phyloP scores from a whole-genome alignment of 352 stramenopile genomes.

The Plasmopara muralis region DNA sequence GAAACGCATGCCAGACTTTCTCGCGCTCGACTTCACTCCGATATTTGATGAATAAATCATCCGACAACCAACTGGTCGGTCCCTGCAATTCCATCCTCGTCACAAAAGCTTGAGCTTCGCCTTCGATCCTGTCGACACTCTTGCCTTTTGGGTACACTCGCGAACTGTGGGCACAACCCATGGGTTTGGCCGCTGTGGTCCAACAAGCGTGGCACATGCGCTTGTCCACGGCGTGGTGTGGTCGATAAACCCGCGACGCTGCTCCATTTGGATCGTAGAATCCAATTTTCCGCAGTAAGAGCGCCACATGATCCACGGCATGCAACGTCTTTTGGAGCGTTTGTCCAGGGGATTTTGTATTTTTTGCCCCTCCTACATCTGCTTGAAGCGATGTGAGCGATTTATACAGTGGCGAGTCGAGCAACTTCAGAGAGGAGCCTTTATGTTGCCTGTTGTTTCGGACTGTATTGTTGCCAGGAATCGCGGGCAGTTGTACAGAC shows the following conservation, averaged over 20 bases:
- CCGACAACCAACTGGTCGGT: conserved; percentile 70
- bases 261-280: conserved; percentile 33
- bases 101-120: conserved; percentile 15
- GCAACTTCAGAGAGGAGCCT: conserved; percentile 39
- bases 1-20: conserved; percentile 43
- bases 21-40: conserved; percentile 68
- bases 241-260: conserved; percentile 26
- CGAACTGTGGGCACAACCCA: conserved; percentile 55
- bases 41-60: conserved; percentile 78
- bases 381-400: conserved; percentile 50
- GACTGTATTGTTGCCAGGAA: conserved; percentile 24
- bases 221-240: conserved; percentile 64
- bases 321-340: conserved; percentile 51
- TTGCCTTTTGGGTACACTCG: conserved; percentile 32
- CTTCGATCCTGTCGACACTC: conserved; percentile 15
- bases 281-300: conserved; percentile 65
- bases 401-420: conserved; percentile 71
- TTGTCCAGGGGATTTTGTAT: conserved; percentile 17
- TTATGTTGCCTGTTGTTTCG: conserved; percentile 14
- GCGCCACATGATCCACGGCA: conserved; percentile 65
- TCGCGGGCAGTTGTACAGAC: conserved; percentile 25
- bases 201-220: conserved; percentile 82
- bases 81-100: conserved; percentile 58
- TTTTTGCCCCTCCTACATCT: conserved; percentile 15
- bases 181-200: conserved; percentile 47